Base-by-base conservation (phyloP, 148 eudicot genomes). In the Persicaria maculosa region DNA sequence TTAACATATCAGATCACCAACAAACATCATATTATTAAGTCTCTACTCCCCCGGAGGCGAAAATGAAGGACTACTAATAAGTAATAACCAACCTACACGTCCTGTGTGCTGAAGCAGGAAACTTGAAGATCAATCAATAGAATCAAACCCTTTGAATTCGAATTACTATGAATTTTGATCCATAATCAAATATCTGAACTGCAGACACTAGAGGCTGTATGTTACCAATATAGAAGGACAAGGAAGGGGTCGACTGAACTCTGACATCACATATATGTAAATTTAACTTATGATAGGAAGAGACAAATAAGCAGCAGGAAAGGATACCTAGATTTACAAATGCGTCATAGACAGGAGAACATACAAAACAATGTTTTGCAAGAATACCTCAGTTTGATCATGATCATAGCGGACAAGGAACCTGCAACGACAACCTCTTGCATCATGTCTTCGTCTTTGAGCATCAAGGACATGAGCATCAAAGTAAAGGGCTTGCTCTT, bases 401-500 rank as follows among this genome's bases (percentile, higher is more conserved):
- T 95, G 97, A 84, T 92, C 98, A 81, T 88, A 95, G 36, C 98
- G 97, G 73, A 95, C 98, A 78, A 92, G 82, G 74, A 95, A 95
- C 81, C 98, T 87, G 83, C 98, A 95, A 53, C 97, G 97, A 47
- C 99, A 95, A 74, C 99, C 99, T 81, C 99, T 92, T 70, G 90
- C 82, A 78, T 95, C 99, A 80, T 95, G 99, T 76, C 97, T 86
- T 78, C 97, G 85, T 79, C 99, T 86, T 81, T 95, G 97, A 78
- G 97, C 90, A 81, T 95, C 97, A 53, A 95, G 87, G 76, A 95
- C 96, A 78, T 90, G 99, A 40, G 99, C 99, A 83, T 95, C 99
- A 86, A 85, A 95, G 81, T 95, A 95, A 52, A 92, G 94, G 76
- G 99, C 99, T 75, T 95, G 99, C 79, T 95, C 99, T 84, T 95